Percentiles rank a stretch among this genome's conserved stretches.
Conservation (phyloP, 2,329 filamentous ascomycete species). For the Fusarium foetens region DNA sequence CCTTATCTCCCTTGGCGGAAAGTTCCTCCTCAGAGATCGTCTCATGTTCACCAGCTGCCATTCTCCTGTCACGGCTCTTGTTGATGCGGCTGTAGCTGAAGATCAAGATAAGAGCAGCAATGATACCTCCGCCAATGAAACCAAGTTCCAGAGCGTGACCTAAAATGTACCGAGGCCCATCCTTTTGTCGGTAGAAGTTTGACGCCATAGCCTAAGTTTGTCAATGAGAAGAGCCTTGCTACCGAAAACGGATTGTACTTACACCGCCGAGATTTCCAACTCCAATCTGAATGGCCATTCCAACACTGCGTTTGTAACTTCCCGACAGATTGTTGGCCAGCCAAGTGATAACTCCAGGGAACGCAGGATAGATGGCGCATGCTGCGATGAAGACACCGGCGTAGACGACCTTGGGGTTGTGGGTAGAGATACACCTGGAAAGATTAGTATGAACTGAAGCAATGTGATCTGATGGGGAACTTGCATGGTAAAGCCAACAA, state of each 20-base stretch:
- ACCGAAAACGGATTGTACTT: conserved; percentile 30
- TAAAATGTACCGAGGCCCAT: conserved; percentile 60
- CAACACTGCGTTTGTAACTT: conserved; percentile 70
- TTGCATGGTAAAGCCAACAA: conserved; percentile 67
- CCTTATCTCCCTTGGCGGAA: conserved; percentile 68
- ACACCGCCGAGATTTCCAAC: conserved; percentile 67
- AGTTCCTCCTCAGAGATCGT: conserved; percentile 59
- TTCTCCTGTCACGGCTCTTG: conserved; percentile 61
- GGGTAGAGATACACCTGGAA: conserved; percentile 65
- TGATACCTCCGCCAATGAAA: conserved; percentile 58
- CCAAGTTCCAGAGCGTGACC: conserved; percentile 62
- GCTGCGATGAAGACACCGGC: conserved; percentile 81
- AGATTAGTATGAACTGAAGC: neutral
- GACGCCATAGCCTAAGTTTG: conserved; percentile 69
- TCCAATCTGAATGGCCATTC: conserved; percentile 73
- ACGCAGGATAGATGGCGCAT: conserved; percentile 81
- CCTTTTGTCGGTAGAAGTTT: conserved; percentile 72
- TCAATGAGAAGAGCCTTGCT: neutral
- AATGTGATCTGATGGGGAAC: conserved; percentile 2
- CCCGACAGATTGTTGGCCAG: conserved; percentile 79
- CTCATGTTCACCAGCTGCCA: conserved; percentile 56
- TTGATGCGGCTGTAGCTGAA: conserved; percentile 68
- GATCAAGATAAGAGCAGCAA: conserved; percentile 56
- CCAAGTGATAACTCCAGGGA: conserved; percentile 84
- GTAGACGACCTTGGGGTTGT: conserved; percentile 71